Conservation (phyloP, 495 filamentous ascomycete genomes). For the Trichoderma asperelloides region DNA sequence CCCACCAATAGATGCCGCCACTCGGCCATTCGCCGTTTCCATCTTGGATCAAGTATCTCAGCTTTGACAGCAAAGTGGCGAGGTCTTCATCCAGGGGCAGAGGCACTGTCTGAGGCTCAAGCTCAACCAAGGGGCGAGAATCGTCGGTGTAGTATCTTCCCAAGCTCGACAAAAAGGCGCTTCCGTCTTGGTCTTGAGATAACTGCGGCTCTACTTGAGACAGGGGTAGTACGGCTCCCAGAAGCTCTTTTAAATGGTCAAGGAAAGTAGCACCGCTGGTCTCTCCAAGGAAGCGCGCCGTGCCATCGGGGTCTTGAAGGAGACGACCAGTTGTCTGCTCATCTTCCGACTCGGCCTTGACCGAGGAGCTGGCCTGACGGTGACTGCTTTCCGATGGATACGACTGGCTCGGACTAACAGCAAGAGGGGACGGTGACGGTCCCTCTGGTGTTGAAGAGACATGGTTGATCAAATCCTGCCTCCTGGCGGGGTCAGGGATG, state of each 20-base stretch:
- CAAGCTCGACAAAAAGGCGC: slow-evolving; percentile 19
- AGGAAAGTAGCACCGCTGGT: slow-evolving; percentile 32
- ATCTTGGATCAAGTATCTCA: slow-evolving; percentile 25
- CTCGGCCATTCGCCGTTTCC: slow-evolving; percentile 17
- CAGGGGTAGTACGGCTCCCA: slow-evolving; percentile 18
- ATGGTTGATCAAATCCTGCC: slow-evolving; percentile 13
- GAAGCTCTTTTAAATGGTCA: slow-evolving; percentile 29
- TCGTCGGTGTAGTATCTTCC: slow-evolving; percentile 34
- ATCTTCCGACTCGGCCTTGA: slow-evolving; percentile 10
- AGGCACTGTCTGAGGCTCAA: slow-evolving; percentile 17
- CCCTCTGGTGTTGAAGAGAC: not conserved
- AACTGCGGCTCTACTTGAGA: slow-evolving; percentile 9
- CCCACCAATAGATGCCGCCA: slow-evolving; percentile 33
- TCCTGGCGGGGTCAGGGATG: slow-evolving; percentile 14
- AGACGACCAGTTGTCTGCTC: slow-evolving; percentile 18
- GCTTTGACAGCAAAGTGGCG: slow-evolving; percentile 15
- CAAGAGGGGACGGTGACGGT: not conserved
- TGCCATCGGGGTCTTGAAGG: slow-evolving; percentile 26
- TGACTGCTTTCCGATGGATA: not conserved
- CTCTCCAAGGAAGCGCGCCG: slow-evolving; percentile 26
- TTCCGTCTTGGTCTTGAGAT: slow-evolving; percentile 4
- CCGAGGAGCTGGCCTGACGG: slow-evolving; percentile 1
- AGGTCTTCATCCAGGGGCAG: slow-evolving; percentile 22
- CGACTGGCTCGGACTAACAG: not conserved
- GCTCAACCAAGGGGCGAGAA: slow-evolving; percentile 25